A percentile compares a stretch with the other conserved stretches of the same genome.
phyloP scores from a whole-genome alignment of 441 rosid species.

The Adansonia gregorii region DNA sequence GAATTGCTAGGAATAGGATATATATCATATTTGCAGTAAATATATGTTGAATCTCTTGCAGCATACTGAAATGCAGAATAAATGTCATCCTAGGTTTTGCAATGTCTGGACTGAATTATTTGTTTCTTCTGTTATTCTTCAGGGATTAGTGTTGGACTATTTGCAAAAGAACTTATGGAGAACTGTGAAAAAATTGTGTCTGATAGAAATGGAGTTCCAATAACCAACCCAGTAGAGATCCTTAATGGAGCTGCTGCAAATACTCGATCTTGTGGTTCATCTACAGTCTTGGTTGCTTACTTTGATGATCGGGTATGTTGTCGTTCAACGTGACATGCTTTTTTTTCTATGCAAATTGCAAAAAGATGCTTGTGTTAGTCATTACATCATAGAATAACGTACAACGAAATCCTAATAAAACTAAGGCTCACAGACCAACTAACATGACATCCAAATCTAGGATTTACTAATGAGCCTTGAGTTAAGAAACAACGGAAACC shows the following conservation, averaged over 20 bases:
- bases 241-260: constrained; percentile 58
- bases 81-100: constrained; percentile 12
- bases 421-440: not conserved
- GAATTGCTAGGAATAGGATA: constrained; percentile 5
- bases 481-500: constrained; percentile 6
- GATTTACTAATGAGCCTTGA: constrained; percentile 3
- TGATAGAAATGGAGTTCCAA: constrained; percentile 33
- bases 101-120: constrained; percentile 12
- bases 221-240: constrained; percentile 56
- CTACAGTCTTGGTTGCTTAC: constrained; percentile 71
- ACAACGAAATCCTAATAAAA: constrained; percentile 2
- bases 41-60: not conserved
- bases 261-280: constrained; percentile 61
- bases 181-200: constrained; percentile 60
- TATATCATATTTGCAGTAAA: not conserved
- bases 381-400: not conserved
- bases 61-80: not conserved
- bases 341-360: constrained; percentile 3
- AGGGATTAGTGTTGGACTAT: constrained; percentile 57
- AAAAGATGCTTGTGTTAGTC: not conserved
- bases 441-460: not conserved
- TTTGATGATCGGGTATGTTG: constrained; percentile 65
- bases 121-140: constrained; percentile 31
- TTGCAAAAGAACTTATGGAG: constrained; percentile 58
- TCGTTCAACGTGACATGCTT: constrained; percentile 9